These are phyloP conservation scores for Xylaria nigripes DNA, from an alignment of 495 filamentous ascomycete species.

Conservation along the genomic window DNA sequence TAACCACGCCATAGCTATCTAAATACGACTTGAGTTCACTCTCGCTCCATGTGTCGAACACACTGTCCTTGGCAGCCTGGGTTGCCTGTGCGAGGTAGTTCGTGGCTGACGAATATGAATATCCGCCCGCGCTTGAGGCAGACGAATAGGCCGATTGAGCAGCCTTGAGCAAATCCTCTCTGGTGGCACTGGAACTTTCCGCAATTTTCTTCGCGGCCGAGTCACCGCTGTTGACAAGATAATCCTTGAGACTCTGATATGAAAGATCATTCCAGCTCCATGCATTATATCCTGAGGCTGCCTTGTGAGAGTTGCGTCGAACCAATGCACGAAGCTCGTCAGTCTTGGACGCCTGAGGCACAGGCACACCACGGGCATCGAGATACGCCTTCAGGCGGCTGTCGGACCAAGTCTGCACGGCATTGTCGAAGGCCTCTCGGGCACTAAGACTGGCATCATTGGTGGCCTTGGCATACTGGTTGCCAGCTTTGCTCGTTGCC, in stretches of 20 bases:
- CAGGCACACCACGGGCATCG: slow-evolving; percentile 58
- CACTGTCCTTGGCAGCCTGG: slow-evolving; percentile 55
- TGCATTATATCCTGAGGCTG: slow-evolving; percentile 58
- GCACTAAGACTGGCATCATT: slow-evolving; percentile 56
- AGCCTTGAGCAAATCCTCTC: slow-evolving; percentile 64
- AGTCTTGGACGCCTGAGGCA: slow-evolving; percentile 66
- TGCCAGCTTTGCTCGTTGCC: slow-evolving; percentile 73
- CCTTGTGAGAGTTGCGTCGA: slow-evolving; percentile 63
- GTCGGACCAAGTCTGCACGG: slow-evolving; percentile 59
- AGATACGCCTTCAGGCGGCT: slow-evolving; percentile 70
- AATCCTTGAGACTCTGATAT: slow-evolving; percentile 65
- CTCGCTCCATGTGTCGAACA: slow-evolving; percentile 75
- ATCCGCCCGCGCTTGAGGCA: slow-evolving; percentile 59
- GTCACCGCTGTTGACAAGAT: slow-evolving; percentile 50
- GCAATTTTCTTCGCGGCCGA: slow-evolving; percentile 60
- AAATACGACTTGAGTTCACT: slow-evolving; percentile 72
- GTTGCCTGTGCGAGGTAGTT: slow-evolving; percentile 64
- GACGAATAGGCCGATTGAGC: slow-evolving; percentile 62
- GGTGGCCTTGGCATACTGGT: slow-evolving; percentile 68
- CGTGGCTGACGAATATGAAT: slow-evolving; percentile 64
- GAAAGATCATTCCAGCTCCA: slow-evolving; percentile 86
- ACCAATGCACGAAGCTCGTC: slow-evolving; percentile 75
- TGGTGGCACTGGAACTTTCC: slow-evolving; percentile 55
- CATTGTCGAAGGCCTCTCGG: slow-evolving; percentile 59
- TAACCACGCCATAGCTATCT: slow-evolving; percentile 65